Base-by-base conservation (phyloP, 805 yeast genomes). In the Myxozyma geophila region DNA sequence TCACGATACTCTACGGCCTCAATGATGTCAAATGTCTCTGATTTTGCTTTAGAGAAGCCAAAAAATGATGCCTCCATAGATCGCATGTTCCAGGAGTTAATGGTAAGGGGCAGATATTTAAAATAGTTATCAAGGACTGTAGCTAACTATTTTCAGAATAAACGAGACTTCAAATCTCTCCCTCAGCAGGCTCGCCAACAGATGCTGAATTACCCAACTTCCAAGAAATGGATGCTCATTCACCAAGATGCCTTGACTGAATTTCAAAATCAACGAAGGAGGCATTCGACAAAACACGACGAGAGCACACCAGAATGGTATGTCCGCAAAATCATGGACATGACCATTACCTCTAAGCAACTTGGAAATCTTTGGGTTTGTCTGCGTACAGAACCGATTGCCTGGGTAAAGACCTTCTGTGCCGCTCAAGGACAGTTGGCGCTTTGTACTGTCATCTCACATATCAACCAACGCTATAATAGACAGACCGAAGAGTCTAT, bases 201-300 rank as follows among this genome's bases (percentile, higher is more conserved):
- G 72, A 86, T 93, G 89, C 80, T 85, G 71, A 83, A 82, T 69
- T 92, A 88, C 73, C 83, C 88, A 49, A 78, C 84, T 0, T 90
- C 88, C 54, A 90, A 91, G 71, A 93, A 93, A 76, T 92, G 97
- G 96, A 86, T 90, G 87, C 81, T 92, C 68, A 87, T 92, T 47
- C 85, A 88, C 68, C 98, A 92, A 74, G 97, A 92, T 74, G 85
- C 88, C 28, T 81, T 90, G 52, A 83, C 92, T 7, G 97, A 92
- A 71, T 80, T 80, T 71, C 88, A 87, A 71, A 85, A 87, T 68
- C 78, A 78, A 60, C 74, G 80, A 50, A 75, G 80, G 15, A 72
- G 67, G 48, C 52, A 53, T 63, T 70, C 63, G 60, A 69, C 59
- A 70, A 58, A 64, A 50, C 68, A 65, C 7, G 52, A 62, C 49